phyloP scores from a whole-genome alignment of 2,329 filamentous ascomycete species.

The Lachnellula suecica region DNA sequence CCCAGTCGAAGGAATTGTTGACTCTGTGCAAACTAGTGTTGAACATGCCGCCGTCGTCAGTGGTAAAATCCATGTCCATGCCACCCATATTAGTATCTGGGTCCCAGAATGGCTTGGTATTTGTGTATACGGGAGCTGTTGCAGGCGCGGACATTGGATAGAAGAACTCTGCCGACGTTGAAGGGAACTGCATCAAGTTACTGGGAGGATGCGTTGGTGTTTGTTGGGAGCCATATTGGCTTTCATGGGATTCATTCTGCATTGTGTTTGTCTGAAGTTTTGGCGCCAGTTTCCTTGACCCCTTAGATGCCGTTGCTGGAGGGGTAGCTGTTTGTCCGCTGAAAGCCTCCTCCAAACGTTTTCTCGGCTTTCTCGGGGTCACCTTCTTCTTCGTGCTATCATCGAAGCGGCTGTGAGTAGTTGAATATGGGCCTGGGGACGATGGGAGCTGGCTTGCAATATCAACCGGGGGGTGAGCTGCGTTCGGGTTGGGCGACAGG shows the following conservation, averaged over 20 bases:
- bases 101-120: slow-evolving; percentile 55
- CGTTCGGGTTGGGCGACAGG: slow-evolving; percentile 51
- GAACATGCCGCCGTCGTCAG: slow-evolving; percentile 34
- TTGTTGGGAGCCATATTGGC: slow-evolving; percentile 27
- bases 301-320: slow-evolving; percentile 56
- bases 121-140: slow-evolving; percentile 44
- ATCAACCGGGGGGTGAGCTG: slow-evolving; percentile 59
- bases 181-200: slow-evolving; percentile 49
- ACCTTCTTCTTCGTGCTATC: slow-evolving; percentile 30
- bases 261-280: slow-evolving; percentile 29
- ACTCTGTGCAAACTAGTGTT: slow-evolving; percentile 40
- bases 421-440: slow-evolving; percentile 46
- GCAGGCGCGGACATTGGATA: slow-evolving; percentile 61
- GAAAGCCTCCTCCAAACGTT: slow-evolving; percentile 30
- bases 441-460: slow-evolving; percentile 57
- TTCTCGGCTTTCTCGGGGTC: slow-evolving; percentile 41
- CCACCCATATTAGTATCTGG: slow-evolving; percentile 47
- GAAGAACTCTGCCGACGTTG: slow-evolving; percentile 56
- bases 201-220: slow-evolving; percentile 39
- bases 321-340: slow-evolving; percentile 56
- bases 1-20: slow-evolving; percentile 57
- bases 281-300: slow-evolving; percentile 53
- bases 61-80: slow-evolving; percentile 60
- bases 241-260: slow-evolving; percentile 29
- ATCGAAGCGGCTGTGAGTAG: slow-evolving; percentile 25